Percentiles rank a stretch among this genome's conserved stretches.
phyloP scores from a whole-genome alignment of 106 monocot species.

The Platanthera guangdongensis region DNA sequence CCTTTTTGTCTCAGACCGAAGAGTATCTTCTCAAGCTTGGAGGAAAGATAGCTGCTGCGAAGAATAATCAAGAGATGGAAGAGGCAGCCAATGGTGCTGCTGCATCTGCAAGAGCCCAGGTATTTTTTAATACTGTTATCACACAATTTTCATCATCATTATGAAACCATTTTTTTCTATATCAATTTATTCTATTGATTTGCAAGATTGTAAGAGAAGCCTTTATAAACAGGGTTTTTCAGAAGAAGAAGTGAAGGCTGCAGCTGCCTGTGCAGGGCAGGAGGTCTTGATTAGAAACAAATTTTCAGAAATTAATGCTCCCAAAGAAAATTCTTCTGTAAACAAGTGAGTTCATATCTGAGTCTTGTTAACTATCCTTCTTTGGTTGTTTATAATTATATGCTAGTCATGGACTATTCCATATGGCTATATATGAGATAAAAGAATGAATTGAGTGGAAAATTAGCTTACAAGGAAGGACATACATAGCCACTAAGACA shows the following conservation, averaged over 20 bases:
- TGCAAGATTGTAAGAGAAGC: neutral
- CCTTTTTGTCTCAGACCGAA: slow-evolving; percentile 94
- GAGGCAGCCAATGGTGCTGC: slow-evolving; percentile 87
- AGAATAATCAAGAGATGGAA: slow-evolving; percentile 83
- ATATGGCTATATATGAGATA: neutral
- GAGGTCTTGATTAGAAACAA: slow-evolving; percentile 86
- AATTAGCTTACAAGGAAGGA: no score
- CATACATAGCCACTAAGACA: no score
- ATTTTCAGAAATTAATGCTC: slow-evolving; percentile 97
- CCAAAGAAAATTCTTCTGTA: slow-evolving; percentile 65
- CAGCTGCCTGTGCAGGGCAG: slow-evolving; percentile 85
- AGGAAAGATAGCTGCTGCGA: slow-evolving; percentile 89
- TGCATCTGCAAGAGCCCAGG: slow-evolving; percentile 74
- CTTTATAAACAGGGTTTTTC: slow-evolving; percentile 65
- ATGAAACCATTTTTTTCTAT: slow-evolving; percentile 6
- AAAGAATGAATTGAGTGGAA: no score
- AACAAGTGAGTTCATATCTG: slow-evolving; percentile 54
- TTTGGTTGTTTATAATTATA: neutral
- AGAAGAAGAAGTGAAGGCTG: slow-evolving; percentile 88
- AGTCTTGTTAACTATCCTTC: neutral
- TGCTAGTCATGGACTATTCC: neutral
- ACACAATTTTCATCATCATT: neutral
- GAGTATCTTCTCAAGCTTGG: slow-evolving; percentile 93
- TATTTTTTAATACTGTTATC: neutral
- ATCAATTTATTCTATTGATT: neutral